phyloP scores from a whole-genome alignment of 2,329 filamentous ascomycete genomes.

The Calonectria multiphialidica region DNA sequence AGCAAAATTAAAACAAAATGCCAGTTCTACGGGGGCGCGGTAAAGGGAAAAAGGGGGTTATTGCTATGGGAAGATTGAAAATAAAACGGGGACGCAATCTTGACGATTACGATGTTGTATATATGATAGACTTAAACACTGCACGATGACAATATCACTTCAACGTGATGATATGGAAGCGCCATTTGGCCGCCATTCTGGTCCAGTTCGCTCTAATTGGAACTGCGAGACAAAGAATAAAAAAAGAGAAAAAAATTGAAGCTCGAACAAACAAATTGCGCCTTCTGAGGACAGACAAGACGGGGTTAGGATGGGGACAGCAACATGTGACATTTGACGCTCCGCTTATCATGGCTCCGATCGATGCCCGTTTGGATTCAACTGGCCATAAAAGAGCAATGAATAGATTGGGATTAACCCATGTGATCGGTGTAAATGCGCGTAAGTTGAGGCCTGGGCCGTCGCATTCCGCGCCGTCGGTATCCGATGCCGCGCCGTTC shows the following conservation, averaged over 20 bases:
- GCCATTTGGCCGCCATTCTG: constrained; percentile 12
- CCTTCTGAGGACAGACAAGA: neutral
- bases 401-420: too few relatives aligned
- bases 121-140: constrained; percentile 41
- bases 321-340: neutral
- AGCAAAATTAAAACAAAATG: neutral
- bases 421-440: neutral
- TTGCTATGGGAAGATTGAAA: neutral
- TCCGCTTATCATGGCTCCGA: neutral
- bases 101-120: constrained; percentile 32
- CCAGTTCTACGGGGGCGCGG: neutral
- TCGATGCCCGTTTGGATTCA: neutral
- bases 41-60: neutral
- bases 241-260: neutral
- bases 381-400: neutral
- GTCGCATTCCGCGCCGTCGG: constrained; percentile 3
- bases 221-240: constrained; percentile 18
- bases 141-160: constrained; percentile 34
- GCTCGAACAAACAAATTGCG: neutral
- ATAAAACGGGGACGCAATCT: constrained; percentile 1
- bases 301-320: neutral
- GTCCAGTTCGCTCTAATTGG: constrained; percentile 17
- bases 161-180: constrained; percentile 38
- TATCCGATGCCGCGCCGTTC: constrained; percentile 2
- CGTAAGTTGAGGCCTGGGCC: neutral